These are phyloP conservation scores for Flammula alnicola DNA, from an alignment of 1,284 basidiomycete genomes.

Conservation along the genomic window DNA sequence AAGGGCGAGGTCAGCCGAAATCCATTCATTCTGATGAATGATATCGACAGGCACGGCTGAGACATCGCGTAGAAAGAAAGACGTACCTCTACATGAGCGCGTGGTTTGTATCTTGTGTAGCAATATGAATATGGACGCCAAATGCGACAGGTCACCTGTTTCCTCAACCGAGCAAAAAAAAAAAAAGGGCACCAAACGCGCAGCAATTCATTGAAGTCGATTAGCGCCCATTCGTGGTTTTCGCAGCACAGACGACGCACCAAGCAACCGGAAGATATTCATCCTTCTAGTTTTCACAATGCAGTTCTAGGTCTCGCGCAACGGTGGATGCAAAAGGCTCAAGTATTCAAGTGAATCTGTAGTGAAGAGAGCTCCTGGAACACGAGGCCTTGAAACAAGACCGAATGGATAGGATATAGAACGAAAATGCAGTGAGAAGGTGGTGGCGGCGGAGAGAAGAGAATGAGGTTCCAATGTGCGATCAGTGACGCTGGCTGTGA, in stretches of 20 bases:
- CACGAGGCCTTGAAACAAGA: not conserved
- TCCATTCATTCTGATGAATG: not conserved
- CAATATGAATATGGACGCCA: constrained; percentile 91
- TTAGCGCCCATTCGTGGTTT: constrained; percentile 6
- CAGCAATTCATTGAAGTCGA: not conserved
- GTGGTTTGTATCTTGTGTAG: constrained; percentile 85
- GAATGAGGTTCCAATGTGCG: constrained; percentile 7
- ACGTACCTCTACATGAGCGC: constrained; percentile 80
- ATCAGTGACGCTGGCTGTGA: constrained; percentile 19
- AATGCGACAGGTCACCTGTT: constrained; percentile 87
- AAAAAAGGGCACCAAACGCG: not conserved
- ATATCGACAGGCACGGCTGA: not conserved
- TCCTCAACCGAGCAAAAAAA: not conserved
- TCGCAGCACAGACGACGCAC: too few relatives aligned
- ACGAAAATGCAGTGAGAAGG: constrained; percentile 3
- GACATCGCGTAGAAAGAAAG: not conserved
- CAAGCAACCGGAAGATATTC: constrained; percentile 32
- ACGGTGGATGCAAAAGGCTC: not conserved
- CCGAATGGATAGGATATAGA: constrained; percentile 1
- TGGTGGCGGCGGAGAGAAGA: constrained; percentile 6
- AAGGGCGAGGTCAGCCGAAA: constrained; percentile 2
- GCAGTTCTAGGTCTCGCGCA: constrained; percentile 1
- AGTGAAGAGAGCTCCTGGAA: too few relatives aligned
- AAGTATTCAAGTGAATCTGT: not conserved
- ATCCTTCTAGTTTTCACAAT: constrained; percentile 19